Evolutionary conservation across 192 early-diverging fungal genomes (phyloP), one percentile per base, ranked within the genome.

Genomic region (Mortierella antarctica): DNA sequence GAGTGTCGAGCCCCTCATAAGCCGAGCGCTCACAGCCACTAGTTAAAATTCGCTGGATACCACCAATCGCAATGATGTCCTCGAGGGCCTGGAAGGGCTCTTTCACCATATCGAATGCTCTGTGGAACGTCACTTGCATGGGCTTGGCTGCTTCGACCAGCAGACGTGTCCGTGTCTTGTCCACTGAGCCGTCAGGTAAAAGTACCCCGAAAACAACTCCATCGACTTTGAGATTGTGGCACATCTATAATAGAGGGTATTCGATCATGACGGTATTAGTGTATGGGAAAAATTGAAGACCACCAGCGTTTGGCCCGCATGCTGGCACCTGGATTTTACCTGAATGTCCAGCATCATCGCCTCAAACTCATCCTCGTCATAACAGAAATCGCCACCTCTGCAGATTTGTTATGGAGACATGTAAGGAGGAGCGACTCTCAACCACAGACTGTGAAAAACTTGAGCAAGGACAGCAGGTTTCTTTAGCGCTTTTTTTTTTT

Each of bases 131-230:
- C 3, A 93, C 91, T 72, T 82, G 48, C 83, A 91, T 79, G 13
- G 89, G 88, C 15, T 70, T 50, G 20, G 89, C 84, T 21, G 87
- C 64, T 14, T 87, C 70, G 14, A 89, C 88, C 23, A 91, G 78
- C 50, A 76, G 77, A 57, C 7, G 8, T 21, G 46, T 42, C 48
- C 88, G 74, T 0, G 62, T 68, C 23, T 73, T 73, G 67, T 93
- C 92, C 15, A 93, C 75, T 6, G 74, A 61, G n/a, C 92, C 90
- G 54, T 91, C 74, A 7, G 83, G 82, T 2, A 57, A 61, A 1
- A 93, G 68, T 8, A 92, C 77, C 3, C 92, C 92, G 82, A 93
- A 84, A 6, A 92, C 92, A 9, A 93, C 89, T 0, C 92, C 92
- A 23, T 86, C 75, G 45, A 71, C 69, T 42, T 67, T 61, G 10